Evolutionary conservation across 2,329 filamentous ascomycete genomes (phyloP).

Genomic region (Aureobasidium lini): DNA sequence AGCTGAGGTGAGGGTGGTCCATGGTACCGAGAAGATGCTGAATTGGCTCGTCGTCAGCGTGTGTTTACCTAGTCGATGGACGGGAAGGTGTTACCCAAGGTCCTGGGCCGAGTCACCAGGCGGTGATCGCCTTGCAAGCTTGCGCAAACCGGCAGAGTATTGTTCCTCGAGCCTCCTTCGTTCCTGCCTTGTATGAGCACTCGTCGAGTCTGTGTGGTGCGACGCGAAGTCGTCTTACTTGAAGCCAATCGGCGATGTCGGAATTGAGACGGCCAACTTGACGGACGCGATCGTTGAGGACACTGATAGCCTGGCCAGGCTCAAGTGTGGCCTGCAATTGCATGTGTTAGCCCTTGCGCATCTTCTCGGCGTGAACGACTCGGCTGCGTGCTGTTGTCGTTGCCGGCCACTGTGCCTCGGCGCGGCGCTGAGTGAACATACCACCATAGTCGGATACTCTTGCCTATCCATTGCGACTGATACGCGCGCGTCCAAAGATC

Average conservation of each 20-base stretch:
- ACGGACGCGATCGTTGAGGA: conserved; percentile 80
- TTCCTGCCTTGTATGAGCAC: conserved; percentile 53
- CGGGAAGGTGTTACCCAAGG: conserved; percentile 61
- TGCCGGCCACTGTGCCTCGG: not conserved
- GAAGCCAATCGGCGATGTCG: conserved; percentile 93
- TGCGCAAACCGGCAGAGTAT: conserved; percentile 76
- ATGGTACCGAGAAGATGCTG: conserved; percentile 84
- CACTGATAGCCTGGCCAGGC: conserved; percentile 70
- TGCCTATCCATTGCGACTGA: conserved; percentile 55
- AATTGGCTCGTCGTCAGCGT: conserved; percentile 14
- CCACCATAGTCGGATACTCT: conserved; percentile 93
- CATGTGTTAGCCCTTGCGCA: not conserved
- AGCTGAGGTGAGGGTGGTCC: conserved; percentile 77
- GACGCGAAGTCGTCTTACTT: conserved; percentile 51
- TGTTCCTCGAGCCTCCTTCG: conserved; percentile 84
- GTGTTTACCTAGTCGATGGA: conserved; percentile 17
- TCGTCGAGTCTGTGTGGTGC: not conserved
- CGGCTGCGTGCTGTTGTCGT: not conserved
- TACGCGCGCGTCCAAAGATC: not conserved
- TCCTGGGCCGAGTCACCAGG: conserved; percentile 65
- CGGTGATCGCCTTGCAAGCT: conserved; percentile 66
- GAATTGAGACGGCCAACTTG: conserved; percentile 78
- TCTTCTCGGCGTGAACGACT: not conserved
- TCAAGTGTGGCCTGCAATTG: conserved; percentile 62
- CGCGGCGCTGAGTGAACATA: conserved; percentile 42